These are phyloP conservation scores for Coemansia asiatica DNA, from an alignment of 192 early-diverging fungal species.

Conservation along the genomic window DNA sequence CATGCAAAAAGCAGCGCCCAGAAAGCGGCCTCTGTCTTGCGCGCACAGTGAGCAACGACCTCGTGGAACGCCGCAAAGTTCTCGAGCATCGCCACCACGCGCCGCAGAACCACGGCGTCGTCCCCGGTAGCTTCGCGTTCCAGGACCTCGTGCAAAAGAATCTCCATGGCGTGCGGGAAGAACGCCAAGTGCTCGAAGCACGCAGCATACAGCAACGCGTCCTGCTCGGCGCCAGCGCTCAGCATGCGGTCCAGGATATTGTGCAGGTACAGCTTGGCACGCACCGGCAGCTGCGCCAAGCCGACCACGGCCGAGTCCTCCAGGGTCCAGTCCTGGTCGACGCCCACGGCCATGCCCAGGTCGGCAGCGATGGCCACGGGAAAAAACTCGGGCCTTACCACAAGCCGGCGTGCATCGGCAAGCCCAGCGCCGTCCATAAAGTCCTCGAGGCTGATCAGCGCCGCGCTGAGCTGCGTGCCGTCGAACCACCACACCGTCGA, in stretches of 20 bases:
- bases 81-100: conserved; percentile 74
- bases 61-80: conserved; percentile 77
- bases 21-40: conserved; percentile 92
- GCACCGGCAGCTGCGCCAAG: conserved; percentile 28
- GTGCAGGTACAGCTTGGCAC: conserved; percentile 48
- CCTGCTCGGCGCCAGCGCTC: conserved; percentile 21
- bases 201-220: conserved; percentile 52
- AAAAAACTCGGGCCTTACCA: conserved; percentile 38
- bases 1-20: conserved; percentile 87
- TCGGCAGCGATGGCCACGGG: conserved; percentile 46
- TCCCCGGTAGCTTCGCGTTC: conserved; percentile 64
- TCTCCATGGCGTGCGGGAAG: conserved; percentile 90
- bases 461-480: conserved; percentile 36
- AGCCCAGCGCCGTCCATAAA: conserved; percentile 45
- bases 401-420: background rate
- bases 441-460: conserved; percentile 48
- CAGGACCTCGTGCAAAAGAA: conserved; percentile 82
- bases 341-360: conserved; percentile 42
- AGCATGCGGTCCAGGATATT: conserved; percentile 44
- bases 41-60: conserved; percentile 90
- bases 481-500: conserved; percentile 53
- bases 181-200: conserved; percentile 77
- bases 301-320: conserved; percentile 32
- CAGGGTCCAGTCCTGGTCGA: conserved; percentile 52
- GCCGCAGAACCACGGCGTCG: conserved; percentile 61